Conservation (phyloP, 1,284 basidiomycete genomes). For the Phylloporus sp. region DNA sequence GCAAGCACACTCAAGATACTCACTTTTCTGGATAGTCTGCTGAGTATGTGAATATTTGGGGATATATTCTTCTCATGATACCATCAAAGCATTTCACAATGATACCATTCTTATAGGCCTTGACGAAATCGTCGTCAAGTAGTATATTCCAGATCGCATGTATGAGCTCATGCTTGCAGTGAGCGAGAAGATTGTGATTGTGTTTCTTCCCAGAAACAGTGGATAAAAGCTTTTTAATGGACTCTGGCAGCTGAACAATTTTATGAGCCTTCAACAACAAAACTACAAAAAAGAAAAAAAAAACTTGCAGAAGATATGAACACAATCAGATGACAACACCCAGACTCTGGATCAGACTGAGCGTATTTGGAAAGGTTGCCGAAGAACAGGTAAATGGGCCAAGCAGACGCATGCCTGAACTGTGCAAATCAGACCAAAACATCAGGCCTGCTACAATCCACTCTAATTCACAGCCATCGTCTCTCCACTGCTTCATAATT, state of each 20-base stretch:
- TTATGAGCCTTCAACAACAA: too few relatives aligned
- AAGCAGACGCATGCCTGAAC: not conserved
- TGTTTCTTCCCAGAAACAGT: conserved; percentile 6
- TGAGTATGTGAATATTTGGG: too few relatives aligned
- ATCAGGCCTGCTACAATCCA: not conserved
- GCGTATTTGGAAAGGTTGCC: conserved; percentile 2
- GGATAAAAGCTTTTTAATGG: conserved; percentile 1
- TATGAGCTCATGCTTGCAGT: not conserved
- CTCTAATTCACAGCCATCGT: not conserved
- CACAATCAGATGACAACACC: conserved; percentile 9
- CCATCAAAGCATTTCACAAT: too few relatives aligned
- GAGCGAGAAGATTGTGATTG: not conserved
- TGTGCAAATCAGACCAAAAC: conserved; percentile 7
- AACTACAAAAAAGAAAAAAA: too few relatives aligned
- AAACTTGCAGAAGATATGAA: conserved; percentile 4
- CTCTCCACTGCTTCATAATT: not conserved
- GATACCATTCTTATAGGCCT: conserved; percentile 1
- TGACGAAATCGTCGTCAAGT: not conserved
- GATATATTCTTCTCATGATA: too few relatives aligned
- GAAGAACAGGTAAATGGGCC: not conserved
- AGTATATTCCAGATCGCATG: not conserved
- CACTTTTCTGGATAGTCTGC: conserved; percentile 12
- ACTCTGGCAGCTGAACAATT: conserved; percentile 9
- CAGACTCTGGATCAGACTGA: not conserved
- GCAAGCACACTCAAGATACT: not conserved